Percentiles rank a stretch among this genome's conserved stretches.
These are phyloP conservation scores for Bipolaris bicolor DNA, from an alignment of 2,329 filamentous ascomycete species.

Conservation along the genomic window DNA sequence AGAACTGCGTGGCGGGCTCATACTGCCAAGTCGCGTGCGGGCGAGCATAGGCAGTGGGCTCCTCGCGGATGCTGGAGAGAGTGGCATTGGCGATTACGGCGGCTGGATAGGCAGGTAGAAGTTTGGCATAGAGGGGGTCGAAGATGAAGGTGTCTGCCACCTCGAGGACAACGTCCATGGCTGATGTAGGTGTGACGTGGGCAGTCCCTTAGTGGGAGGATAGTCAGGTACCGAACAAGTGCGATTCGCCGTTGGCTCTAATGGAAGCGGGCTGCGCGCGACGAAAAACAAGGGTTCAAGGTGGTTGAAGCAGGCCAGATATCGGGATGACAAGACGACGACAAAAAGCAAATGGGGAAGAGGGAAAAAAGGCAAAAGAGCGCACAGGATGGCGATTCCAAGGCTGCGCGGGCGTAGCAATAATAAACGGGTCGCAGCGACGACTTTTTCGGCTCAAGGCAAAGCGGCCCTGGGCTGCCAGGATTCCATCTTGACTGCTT, in stretches of 20 bases:
- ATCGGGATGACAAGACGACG: not conserved
- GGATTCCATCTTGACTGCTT: constrained; percentile 5
- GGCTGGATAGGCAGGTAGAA: constrained; percentile 64
- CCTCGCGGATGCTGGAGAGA: constrained; percentile 57
- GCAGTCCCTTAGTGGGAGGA: constrained; percentile 12
- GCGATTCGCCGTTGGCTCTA: constrained; percentile 28
- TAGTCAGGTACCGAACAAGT: constrained; percentile 27
- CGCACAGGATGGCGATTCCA: constrained; percentile 11
- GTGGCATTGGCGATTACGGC: constrained; percentile 62
- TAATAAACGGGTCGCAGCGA: constrained; percentile 16
- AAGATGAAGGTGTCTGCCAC: constrained; percentile 79
- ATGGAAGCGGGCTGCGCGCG: constrained; percentile 1
- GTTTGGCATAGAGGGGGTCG: constrained; percentile 76
- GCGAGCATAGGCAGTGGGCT: constrained; percentile 37
- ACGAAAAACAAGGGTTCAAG: not conserved
- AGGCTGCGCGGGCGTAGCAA: constrained; percentile 11
- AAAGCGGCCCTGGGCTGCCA: constrained; percentile 2
- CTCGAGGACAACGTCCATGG: constrained; percentile 93
- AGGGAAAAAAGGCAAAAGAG: constrained; percentile 4
- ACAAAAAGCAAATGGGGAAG: not conserved
- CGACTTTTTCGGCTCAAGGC: constrained; percentile 14
- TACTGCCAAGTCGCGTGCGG: constrained; percentile 64
- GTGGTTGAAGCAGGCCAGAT: not conserved
- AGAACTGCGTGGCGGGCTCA: constrained; percentile 72
- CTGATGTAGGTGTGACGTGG: constrained; percentile 17